Conservation (phyloP, 306 rosid species). For the Malus domestica region ASM211411v1 NC_041800.1:9802501-9803000, state of each 20-base stretch:
- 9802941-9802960: neutral
- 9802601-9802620: neutral
- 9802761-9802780: conserved; percentile 85
- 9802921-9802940: neutral
- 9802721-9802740: conserved; percentile 68
- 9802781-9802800: conserved; percentile 28
- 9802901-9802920: neutral
- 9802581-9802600: neutral
- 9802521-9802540: neutral
- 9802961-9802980: neutral
- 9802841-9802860: too few species aligned
- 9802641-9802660: conserved; percentile 77
- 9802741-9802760: conserved; percentile 54
- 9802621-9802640: conserved; percentile 13
- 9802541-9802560: neutral
- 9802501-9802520: neutral
- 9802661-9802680: conserved; percentile 83
- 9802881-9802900: conserved; percentile 13
- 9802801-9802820: conserved; percentile 16
- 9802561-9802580: neutral
- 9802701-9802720: conserved; percentile 57
- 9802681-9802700: conserved; percentile 66
- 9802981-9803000: neutral
- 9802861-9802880: conserved; percentile 5
- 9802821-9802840: neutral